Base-by-base conservation (phyloP, 2,329 filamentous ascomycete genomes). In the Ophiosphaerella herpotricha region DNA sequence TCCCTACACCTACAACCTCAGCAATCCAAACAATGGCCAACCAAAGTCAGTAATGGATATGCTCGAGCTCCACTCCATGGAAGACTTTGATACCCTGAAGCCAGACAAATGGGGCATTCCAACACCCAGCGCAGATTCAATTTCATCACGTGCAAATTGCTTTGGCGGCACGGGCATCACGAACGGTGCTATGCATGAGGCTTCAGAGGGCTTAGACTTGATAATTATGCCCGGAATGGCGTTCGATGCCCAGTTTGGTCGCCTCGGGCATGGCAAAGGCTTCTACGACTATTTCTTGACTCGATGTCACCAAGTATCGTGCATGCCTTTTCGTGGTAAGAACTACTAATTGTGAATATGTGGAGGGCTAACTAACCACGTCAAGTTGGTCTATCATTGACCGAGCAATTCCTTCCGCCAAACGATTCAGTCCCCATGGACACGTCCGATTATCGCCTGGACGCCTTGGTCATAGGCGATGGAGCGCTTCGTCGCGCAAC, bases 211-310 rank as follows among this genome's bases (percentile, higher is more conserved):
- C 7, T 78, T 99, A 36, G 93, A 99, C 72, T 74, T 99, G 58
- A 89, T 99, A 57, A 80, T 99, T 24, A 84, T 97, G 80, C 94
- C 94, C 1, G 94, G 92, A 11, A 89, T 99, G 65, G 93, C 91
- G 3, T 99, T 99, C 74, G 92, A 97, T 71, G 79, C 79, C 3
- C 77, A 77, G 11, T 82, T 94, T 53, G 84, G 87, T 60, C 83
- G 94, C 62, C 81, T 97, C 16, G 94, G 94, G 35, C 94, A 99
- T 74, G 94, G 94, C 48, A 96, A 91, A 74, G 94, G 94, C 29
- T 99, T 96, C 77, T 99, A 99, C 79, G 94, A 99, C 77, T 89
- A 86, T 73, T 99, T 96, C 74, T 77, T 99, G 68, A 84, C 87
- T 66, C 85, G 87, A 61, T 96, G 92, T 81, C 71, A 81, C 73